These are phyloP conservation scores for Teratosphaeria viscida DNA, from an alignment of 2,329 filamentous ascomycete genomes.

Conservation along the genomic window DNA sequence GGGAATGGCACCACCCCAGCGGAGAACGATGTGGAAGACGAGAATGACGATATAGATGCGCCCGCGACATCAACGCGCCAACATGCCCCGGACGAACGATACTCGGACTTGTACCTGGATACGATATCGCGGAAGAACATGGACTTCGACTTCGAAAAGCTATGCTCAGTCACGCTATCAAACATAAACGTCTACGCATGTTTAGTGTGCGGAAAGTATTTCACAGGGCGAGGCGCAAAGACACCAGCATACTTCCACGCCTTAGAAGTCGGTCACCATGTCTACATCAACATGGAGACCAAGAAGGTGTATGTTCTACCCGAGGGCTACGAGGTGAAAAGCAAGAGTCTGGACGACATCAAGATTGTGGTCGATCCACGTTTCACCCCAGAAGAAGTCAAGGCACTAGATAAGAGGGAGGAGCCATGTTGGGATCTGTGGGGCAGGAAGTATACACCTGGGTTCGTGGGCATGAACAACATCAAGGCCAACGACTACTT, in stretches of 20 bases:
- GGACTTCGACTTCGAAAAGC: conserved; percentile 98
- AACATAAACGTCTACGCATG: conserved; percentile 99
- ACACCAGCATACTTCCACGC: conserved; percentile 97
- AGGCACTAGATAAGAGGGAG: conserved; percentile 57
- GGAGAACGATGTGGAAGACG: conserved; percentile 27
- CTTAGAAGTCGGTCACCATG: conserved; percentile 88
- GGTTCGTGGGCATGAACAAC: conserved; percentile 98
- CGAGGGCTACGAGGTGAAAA: conserved; percentile 93
- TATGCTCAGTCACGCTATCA: conserved; percentile 88
- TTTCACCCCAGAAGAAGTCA: conserved; percentile 71
- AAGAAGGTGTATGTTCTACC: conserved; percentile 86
- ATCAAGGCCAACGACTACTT: conserved; percentile 99
- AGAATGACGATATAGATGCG: conserved; percentile 18
- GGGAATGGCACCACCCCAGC: conserved; percentile 19
- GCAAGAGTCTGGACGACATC: conserved; percentile 91
- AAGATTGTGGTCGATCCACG: conserved; percentile 93
- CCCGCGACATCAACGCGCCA: conserved; percentile 52
- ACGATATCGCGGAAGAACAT: conserved; percentile 87
- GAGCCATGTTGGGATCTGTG: conserved; percentile 63
- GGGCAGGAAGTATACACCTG: conserved; percentile 79
- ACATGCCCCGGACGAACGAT: conserved; percentile 70
- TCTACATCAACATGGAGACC: conserved; percentile 94
- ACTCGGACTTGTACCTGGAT: conserved; percentile 93
- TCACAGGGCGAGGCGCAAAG: conserved; percentile 82
- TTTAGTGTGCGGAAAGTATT: conserved; percentile 95